Percentiles rank a stretch among this genome's conserved stretches.
These are phyloP conservation scores for Nothomitra cinnamomea DNA, from an alignment of 2,329 filamentous ascomycete genomes.

Conservation along the genomic window DNA sequence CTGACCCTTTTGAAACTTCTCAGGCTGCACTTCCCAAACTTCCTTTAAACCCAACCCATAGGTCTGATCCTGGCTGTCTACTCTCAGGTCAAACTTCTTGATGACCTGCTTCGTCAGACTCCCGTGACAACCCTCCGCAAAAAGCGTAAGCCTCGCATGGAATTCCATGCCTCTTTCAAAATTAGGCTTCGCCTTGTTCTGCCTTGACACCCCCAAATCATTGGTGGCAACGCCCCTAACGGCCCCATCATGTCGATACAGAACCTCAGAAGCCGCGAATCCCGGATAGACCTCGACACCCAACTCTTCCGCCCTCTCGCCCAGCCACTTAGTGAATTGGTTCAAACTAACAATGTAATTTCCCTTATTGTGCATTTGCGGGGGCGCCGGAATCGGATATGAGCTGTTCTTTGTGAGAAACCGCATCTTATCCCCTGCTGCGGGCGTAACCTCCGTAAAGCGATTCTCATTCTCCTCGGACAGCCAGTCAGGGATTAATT, in stretches of 20 bases:
- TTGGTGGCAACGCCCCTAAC: constrained; percentile 94
- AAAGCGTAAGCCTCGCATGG: constrained; percentile 76
- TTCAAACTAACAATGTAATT: constrained; percentile 97
- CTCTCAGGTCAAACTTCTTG: constrained; percentile 80
- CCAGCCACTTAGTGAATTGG: constrained; percentile 89
- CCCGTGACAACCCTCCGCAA: constrained; percentile 90
- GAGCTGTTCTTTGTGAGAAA: constrained; percentile 72
- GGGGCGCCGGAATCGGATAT: constrained; percentile 71
- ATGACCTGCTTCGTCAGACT: constrained; percentile 89
- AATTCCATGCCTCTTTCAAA: constrained; percentile 99
- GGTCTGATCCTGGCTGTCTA: constrained; percentile 83
- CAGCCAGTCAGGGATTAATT: constrained; percentile 88
- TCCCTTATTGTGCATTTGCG: constrained; percentile 95
- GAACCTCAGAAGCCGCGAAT: constrained; percentile 82
- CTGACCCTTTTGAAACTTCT: constrained; percentile 77
- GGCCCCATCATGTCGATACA: constrained; percentile 73
- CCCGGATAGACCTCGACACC: constrained; percentile 94
- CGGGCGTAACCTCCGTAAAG: constrained; percentile 77
- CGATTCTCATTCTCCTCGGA: constrained; percentile 72
- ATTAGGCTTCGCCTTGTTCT: constrained; percentile 70
- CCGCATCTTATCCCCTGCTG: constrained; percentile 72
- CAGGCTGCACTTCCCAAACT: constrained; percentile 88
- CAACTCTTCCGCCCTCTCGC: constrained; percentile 86
- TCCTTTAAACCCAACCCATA: constrained; percentile 93
- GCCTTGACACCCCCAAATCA: constrained; percentile 68